Conservation (phyloP, 305 asterid genomes). For the Fraxinus nigra region DNA sequence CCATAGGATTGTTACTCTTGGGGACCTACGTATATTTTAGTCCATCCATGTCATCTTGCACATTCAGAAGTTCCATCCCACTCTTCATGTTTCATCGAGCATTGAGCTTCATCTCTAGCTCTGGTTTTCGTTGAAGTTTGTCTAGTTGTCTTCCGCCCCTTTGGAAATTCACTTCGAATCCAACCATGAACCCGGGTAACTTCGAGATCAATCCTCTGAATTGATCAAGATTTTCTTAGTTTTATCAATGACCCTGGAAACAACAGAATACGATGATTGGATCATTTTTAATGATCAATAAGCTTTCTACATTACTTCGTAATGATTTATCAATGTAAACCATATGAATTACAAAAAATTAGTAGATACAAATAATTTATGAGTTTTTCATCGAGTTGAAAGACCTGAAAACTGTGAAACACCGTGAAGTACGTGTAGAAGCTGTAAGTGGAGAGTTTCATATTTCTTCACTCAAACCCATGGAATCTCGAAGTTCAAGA, state of each 20-base stretch:
- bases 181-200: neutral
- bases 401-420: neutral
- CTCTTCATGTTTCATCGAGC: neutral
- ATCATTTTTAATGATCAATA: neutral
- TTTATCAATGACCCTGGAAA: neutral
- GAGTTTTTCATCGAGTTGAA: constrained; percentile 6
- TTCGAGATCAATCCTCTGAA: neutral
- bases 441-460: constrained; percentile 28
- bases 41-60: neutral
- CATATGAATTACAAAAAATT: neutral
- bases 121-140: neutral
- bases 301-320: neutral
- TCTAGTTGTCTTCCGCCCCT: neutral
- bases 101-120: neutral
- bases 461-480: constrained; percentile 63
- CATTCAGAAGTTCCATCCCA: neutral
- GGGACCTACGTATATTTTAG: neutral
- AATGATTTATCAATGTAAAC: neutral
- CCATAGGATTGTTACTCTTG: neutral
- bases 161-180: neutral
- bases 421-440: constrained; percentile 22
- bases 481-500: constrained; percentile 36
- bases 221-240: neutral
- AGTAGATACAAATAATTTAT: constrained; percentile 1
- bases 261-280: neutral